Evolutionary conservation across 345 rosid species (phyloP), one percentile per base, ranked within the genome.

Genomic region (Zanthoxylum bungeanum): DNA sequence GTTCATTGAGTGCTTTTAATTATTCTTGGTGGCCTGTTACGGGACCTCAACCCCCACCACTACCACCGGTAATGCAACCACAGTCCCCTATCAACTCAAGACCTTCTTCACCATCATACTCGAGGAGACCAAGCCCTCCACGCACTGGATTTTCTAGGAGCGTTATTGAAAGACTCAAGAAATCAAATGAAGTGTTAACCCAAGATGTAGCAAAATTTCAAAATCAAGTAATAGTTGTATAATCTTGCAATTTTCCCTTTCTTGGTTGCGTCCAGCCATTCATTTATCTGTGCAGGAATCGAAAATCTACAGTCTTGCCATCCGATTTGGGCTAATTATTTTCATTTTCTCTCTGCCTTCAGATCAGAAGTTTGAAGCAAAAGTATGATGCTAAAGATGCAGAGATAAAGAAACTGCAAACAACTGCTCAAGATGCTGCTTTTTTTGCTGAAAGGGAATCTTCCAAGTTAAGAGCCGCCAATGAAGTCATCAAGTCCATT

Each of bases 91-190:
- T 74, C 44, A 77, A 53, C 80, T 81, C 91, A 40, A 88, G 93
- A 80, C 63, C 93, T 30, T 53, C 75, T 74, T 90, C 93, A 11
- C 91, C 89, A 0, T 88, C 89, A 0, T 88, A 86, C 78, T 67
- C 88, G 7, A 87, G 84, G 74, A 88, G 83, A 82, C 83, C 89
- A 16, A 92, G 91, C 76, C 87, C 99, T 68, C 85, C 94, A 6
- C 90, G 87, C n/a, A 46, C 87, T 5, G 89, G 86, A 30, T 91
- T 92, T 75, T 91, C 98, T 1, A 89, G 92, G 75, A 78, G 78
- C 33, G 85, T 91, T 39, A 70, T 95, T 56, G 97, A 89, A 73
- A 91, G 90, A 82, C 89, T 95, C 44, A 92, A 83, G 78, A 95
- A 91, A 76, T 85, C 98, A 67, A 95, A 91, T 71, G 97, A 88